phyloP scores from a whole-genome alignment of 306 rosid genomes.

The Pyrus pyrifolia region DNA sequence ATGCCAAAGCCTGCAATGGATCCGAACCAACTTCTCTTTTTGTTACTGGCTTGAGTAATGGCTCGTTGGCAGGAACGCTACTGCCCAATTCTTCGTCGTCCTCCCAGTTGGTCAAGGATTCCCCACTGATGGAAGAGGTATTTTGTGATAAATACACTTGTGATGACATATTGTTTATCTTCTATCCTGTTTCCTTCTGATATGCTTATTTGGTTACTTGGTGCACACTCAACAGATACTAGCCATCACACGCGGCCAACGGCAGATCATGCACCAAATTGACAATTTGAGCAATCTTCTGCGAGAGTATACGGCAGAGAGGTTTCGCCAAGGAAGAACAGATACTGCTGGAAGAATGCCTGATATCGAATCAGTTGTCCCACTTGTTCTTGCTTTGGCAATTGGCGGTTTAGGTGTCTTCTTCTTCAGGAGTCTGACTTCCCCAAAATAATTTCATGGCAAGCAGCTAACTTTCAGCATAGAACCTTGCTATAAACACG shows the following conservation, averaged over 20 bases:
- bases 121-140: constrained; percentile 87
- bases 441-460: constrained; percentile 34
- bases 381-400: constrained; percentile 59
- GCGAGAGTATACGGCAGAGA: constrained; percentile 58
- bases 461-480: background rate
- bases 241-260: constrained; percentile 62
- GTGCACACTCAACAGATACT: constrained; percentile 35
- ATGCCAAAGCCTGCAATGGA: constrained; percentile 72
- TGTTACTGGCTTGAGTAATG: constrained; percentile 62
- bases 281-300: constrained; percentile 72
- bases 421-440: constrained; percentile 47
- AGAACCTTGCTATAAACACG: background rate
- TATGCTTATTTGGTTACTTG: background rate
- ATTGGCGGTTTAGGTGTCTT: constrained; percentile 62
- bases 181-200: background rate
- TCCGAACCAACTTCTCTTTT: constrained; percentile 67
- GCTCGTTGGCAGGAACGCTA: constrained; percentile 67
- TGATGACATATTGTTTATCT: background rate
- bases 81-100: constrained; percentile 75
- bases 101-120: constrained; percentile 73
- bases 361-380: constrained; percentile 39
- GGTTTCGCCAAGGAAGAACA: constrained; percentile 42
- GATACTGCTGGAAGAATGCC: constrained; percentile 33
- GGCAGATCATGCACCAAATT: constrained; percentile 78
- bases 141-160: background rate